Evolutionary conservation across 1,284 basidiomycete genomes (phyloP), one percentile per base, ranked within the genome.

Genomic region (Cutaneotrichosporon sp.): DNA sequence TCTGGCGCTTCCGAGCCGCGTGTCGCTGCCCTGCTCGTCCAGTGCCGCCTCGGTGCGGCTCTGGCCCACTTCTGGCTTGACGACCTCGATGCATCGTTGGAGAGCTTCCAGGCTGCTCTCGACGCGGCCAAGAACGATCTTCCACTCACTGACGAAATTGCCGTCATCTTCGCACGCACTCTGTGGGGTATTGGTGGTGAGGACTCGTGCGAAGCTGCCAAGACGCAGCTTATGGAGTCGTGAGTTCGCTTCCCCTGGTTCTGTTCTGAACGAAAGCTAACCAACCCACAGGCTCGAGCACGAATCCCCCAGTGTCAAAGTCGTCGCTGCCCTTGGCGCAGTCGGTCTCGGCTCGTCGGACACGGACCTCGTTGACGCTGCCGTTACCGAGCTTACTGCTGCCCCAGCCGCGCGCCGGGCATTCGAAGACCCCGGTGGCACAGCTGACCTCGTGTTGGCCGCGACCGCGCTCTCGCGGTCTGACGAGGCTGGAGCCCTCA

Each of bases 271-370:
- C 27, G 12, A 29, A 12, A 6, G 0, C 7, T 1, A 22, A 16
- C 31, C 57, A 53, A 27, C 53, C 49, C 5, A 3, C 78, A 57
- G 86, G 86, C 70, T 81, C 82, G 20, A 85, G 82, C 63, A 88
- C 87, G 67, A 70, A 14, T 51, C 62, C 9, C 68, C 73, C 5
- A 66, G 67, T 65, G 70, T 92, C 49, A 79, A 81, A 52, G 89
- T 88, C 1, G 86, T 96, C 66, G 85, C 86, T 37, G 81, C 85
- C 0, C 80, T 97, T 0, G 88, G 87, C 0, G 88, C 88, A 2
- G 88, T 94, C 80, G 92, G 88, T 9, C 84, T 91, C 51, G 75
- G 90, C 20, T 86, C 84, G 0, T 78, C 80, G 24, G 92, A 96
- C 65, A 82, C 85, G 22, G 82, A 81, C 46, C 79, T 96, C 17